Evolutionary conservation across 805 yeast genomes (phyloP), one percentile per base, ranked within the genome.

Genomic region (Schizosaccharomyces cryophilus): DNA sequence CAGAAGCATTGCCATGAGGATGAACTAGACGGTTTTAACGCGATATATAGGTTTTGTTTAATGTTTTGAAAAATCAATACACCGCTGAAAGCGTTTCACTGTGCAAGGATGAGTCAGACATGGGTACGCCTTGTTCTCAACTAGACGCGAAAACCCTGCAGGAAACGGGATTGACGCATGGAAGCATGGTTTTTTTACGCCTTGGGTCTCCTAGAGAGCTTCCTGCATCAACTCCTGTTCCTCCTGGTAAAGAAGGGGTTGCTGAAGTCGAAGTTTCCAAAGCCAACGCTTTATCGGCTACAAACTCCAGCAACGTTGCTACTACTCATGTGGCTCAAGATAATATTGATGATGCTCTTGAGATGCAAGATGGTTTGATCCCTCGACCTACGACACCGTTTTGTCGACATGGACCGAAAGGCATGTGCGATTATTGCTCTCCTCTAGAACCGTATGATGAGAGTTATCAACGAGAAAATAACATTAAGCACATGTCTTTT

Each of bases 371-470:
- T 55, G 99, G 98, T 0, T 73, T 84, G 61, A 87, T 93, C 62
- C 71, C 76, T 35, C 77, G 98, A 17, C 19, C 60, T 19, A 9
- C n/a, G n/a, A 31, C 42, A 5, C 7, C 42, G 19, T 38, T 88
- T 64, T 90, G 98, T 71, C 79, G 83, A 63, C 98, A 93, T 69
- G 85, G 90, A 2, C 90, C 83, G 47, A 84, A 83, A 66, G 99
- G 97, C 1, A 93, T 93, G 97, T 93, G 98, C 71, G 98, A 93
- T 68, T 87, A 88, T 69, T 93, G 97, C 70, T 81, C 94, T 42
- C 96, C 97, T 0, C 73, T 93, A 61, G 96, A 95, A 42, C 97
- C 98, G 2, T 93, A 90, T 87, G 96, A 93, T 70, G 77, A 77
- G 64, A 79, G 77, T 26, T 90, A 88, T 69, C 83, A 82, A 64